Evolutionary conservation across 768 basidiomycete species (phyloP).

Genomic region (Paxillus rubicundulus): DNA sequence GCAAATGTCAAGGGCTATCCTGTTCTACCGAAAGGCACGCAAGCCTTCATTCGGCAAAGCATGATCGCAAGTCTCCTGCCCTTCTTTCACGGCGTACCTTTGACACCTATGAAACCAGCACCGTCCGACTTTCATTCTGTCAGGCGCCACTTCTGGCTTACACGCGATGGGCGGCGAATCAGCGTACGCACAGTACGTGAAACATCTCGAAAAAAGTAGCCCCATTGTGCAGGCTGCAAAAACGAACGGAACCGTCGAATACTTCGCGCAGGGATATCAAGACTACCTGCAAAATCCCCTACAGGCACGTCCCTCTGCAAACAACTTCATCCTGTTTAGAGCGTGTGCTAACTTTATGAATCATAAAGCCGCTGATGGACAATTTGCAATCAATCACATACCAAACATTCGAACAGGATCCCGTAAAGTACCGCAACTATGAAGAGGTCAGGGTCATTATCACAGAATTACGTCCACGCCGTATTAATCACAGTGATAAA

Average conservation of each 20-base stretch:
- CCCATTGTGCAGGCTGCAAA: slow-evolving; percentile 59
- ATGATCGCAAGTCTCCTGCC: slow-evolving; percentile 63
- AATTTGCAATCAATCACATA: slow-evolving; percentile 94
- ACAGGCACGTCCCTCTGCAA: slow-evolving; percentile 51
- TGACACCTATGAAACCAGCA: slow-evolving; percentile 50
- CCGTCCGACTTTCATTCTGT: slow-evolving; percentile 80
- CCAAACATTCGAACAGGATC: slow-evolving; percentile 97
- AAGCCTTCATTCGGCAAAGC: slow-evolving; percentile 85
- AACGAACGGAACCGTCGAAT: slow-evolving; percentile 74
- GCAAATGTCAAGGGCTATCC: slow-evolving; percentile 96
- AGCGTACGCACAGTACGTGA: slow-evolving; percentile 88
- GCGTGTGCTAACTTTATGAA: slow-evolving; percentile 8
- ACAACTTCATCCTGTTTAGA: background rate
- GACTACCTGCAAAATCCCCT: slow-evolving; percentile 94
- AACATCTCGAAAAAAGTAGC: slow-evolving; percentile 79
- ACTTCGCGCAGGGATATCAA: slow-evolving; percentile 90
- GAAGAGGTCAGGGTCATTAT: slow-evolving; percentile 63
- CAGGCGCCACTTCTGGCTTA: slow-evolving; percentile 58
- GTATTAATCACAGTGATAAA: slow-evolving; percentile 29
- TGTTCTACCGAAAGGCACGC: slow-evolving; percentile 90
- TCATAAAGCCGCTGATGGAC: slow-evolving; percentile 86
- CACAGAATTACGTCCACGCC: slow-evolving; percentile 9
- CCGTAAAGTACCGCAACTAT: slow-evolving; percentile 93
- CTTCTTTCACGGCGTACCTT: slow-evolving; percentile 14
- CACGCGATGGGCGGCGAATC: slow-evolving; percentile 80